Evolutionary conservation across 345 rosid genomes (phyloP).

Genomic region (Gynandropsis gynandra): DNA sequence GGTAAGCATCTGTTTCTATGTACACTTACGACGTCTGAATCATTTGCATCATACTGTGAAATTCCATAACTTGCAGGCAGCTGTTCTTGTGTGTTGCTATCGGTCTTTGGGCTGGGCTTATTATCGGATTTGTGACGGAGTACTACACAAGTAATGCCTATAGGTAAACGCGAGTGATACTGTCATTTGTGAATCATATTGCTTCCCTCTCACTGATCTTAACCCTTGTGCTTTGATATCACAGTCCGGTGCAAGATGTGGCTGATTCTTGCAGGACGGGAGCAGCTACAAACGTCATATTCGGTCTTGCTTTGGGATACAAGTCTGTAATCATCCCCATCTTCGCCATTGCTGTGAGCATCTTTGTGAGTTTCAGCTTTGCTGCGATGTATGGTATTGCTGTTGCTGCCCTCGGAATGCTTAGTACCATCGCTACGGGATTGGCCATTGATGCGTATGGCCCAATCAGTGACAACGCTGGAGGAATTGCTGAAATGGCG

Average conservation of each 20-base stretch:
- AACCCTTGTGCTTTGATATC: not conserved
- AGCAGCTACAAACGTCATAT: conserved; percentile 74
- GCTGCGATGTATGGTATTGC: conserved; percentile 82
- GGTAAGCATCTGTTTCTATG: conserved; percentile 31
- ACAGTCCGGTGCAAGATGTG: conserved; percentile 80
- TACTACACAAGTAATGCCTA: conserved; percentile 74
- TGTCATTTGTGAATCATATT: not conserved
- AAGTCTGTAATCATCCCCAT: conserved; percentile 71
- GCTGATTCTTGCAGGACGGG: conserved; percentile 85
- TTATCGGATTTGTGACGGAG: conserved; percentile 69
- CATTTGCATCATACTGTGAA: not conserved
- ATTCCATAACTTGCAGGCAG: conserved; percentile 39
- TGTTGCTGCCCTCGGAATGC: conserved; percentile 79
- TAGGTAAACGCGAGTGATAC: conserved; percentile 27
- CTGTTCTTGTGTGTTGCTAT: conserved; percentile 64
- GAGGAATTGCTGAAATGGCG: conserved; percentile 89
- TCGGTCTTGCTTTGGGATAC: conserved; percentile 76
- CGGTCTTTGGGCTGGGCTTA: conserved; percentile 82
- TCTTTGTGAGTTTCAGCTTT: conserved; percentile 67
- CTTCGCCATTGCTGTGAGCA: conserved; percentile 60
- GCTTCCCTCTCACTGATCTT: not conserved
- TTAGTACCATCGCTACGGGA: conserved; percentile 80
- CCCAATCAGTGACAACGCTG: conserved; percentile 81
- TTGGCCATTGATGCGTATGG: conserved; percentile 82
- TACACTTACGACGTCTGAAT: not conserved